Evolutionary conservation across 1,284 basidiomycete species (phyloP), one percentile per base, ranked within the genome.

Genomic region (Ustilago lituana): DNA sequence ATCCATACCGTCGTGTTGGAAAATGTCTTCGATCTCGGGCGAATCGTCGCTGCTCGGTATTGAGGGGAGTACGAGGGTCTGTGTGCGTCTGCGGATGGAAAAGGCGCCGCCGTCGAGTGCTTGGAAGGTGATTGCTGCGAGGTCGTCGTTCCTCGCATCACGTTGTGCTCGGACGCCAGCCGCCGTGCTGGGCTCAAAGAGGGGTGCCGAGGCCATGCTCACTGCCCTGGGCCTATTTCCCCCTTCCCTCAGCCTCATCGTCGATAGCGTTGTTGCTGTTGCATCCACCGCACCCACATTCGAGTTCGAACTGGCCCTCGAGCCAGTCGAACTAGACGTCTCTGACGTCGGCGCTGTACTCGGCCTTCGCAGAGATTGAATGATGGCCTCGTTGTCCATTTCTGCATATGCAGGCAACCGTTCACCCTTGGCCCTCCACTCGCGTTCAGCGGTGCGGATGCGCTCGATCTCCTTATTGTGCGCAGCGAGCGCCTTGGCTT

Each of bases 1-100:
- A 55, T 72, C 69, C 49, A 60, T 17, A 4, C 69, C 69, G 24
- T 72, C 69, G 57, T 72, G 51, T 38, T 67, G 58, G 20, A 72
- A 52, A 38, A 72, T 60, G 29, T 72, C 69, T 14, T 67, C 38
- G 38, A 71, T 61, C n/a, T 65, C 62, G 33, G 62, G 48, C 35
- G 56, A 23, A 15, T 63, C 61, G 24, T 49, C 50, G 32, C 27
- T 51, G 53, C 55, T 53, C 11, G 61, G 45, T 36, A 56, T 61
- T 9, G 48, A 45, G 0, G 48, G 53, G 20, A 59, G 38, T 1
- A 58, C 53, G 12, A 57, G 22, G 0, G 57, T 65, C 4, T 50
- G 49, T 10, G 57, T 59, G 31, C 52, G 51, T 33, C 58, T 49
- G 6, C 68, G 58, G 17, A 66, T 51, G 17, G 54, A 33, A n/a